A percentile compares a stretch with the other conserved stretches of the same genome.
These are phyloP conservation scores for Aspergillus japonicus DNA, from an alignment of 2,329 filamentous ascomycete species.

Conservation along the genomic window DNA sequence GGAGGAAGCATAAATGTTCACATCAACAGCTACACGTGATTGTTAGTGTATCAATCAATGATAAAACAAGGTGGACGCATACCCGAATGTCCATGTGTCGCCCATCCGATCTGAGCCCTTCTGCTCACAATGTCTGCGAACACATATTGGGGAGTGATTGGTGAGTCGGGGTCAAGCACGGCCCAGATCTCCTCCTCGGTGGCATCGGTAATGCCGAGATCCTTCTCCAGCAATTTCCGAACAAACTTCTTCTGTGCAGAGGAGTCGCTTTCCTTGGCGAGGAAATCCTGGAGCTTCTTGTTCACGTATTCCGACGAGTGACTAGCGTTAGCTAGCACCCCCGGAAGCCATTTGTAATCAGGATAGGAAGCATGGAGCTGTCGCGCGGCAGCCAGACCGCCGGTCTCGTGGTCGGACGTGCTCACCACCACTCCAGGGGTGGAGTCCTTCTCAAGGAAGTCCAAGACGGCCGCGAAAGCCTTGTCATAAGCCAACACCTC, in stretches of 20 bases:
- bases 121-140: conserved; percentile 86
- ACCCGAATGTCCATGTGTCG: conserved; percentile 81
- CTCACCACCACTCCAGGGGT: conserved; percentile 75
- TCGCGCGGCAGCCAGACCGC: conserved; percentile 77
- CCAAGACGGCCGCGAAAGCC: conserved; percentile 76
- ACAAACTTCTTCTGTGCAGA: conserved; percentile 62
- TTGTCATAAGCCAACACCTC: conserved; percentile 96
- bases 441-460: conserved; percentile 75
- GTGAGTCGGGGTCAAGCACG: conserved; percentile 59
- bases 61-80: conserved; percentile 13
- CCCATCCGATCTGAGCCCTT: conserved; percentile 88
- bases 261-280: conserved; percentile 46
- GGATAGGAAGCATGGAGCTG: conserved; percentile 66
- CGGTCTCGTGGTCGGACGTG: conserved; percentile 96
- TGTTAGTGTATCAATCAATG: conserved; percentile 10
- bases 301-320: conserved; percentile 70
- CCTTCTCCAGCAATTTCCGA: conserved; percentile 64
- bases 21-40: conserved; percentile 68
- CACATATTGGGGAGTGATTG: conserved; percentile 56
- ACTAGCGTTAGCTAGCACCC: conserved; percentile 75
- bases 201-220: conserved; percentile 75
- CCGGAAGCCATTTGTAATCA: conserved; percentile 76
- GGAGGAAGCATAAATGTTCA: conserved; percentile 90
- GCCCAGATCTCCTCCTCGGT: conserved; percentile 67
- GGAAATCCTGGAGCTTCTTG: conserved; percentile 59